Conservation (phyloP, 768 basidiomycete genomes). For the Tylopilus subfusipes region DNA sequence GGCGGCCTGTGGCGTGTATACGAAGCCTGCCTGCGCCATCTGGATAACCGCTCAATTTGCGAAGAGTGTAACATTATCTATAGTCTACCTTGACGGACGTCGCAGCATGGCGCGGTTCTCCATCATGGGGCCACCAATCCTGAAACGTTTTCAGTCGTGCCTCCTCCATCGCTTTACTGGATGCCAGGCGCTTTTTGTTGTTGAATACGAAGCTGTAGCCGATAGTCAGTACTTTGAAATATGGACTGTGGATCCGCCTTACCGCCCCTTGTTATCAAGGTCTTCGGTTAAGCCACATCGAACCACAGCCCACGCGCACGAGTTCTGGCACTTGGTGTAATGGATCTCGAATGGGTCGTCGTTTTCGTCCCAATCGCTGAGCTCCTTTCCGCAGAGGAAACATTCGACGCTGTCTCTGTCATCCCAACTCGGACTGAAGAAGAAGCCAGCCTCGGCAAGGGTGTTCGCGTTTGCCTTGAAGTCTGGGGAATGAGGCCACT, state of each 20-base stretch:
- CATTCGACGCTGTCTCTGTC: slow-evolving; percentile 78
- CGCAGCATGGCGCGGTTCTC: slow-evolving; percentile 58
- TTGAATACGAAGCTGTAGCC: slow-evolving; percentile 52
- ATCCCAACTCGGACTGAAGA: slow-evolving; percentile 64
- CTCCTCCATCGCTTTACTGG: slow-evolving; percentile 64
- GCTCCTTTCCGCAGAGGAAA: slow-evolving; percentile 77
- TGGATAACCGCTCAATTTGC: slow-evolving; percentile 2
- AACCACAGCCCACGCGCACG: slow-evolving; percentile 81
- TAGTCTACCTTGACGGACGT: slow-evolving; percentile 60
- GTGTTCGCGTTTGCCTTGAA: slow-evolving; percentile 68
- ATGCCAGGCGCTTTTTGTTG: slow-evolving; percentile 62
- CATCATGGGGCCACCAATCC: slow-evolving; percentile 80
- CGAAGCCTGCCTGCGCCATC: slow-evolving; percentile 91
- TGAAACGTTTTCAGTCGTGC: slow-evolving; percentile 68
- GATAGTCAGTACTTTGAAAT: not conserved
- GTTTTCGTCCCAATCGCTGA: slow-evolving; percentile 78
- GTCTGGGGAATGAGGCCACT: slow-evolving; percentile 72
- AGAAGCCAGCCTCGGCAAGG: slow-evolving; percentile 90
- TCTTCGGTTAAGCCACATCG: slow-evolving; percentile 67
- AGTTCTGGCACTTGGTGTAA: slow-evolving; percentile 56
- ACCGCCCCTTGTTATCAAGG: slow-evolving; percentile 56
- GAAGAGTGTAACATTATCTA: not conserved
- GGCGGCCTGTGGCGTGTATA: slow-evolving; percentile 63
- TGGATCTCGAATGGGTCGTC: slow-evolving; percentile 91
- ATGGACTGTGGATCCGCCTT: slow-evolving; percentile 18